Evolutionary conservation across 192 early-diverging fungal genomes (phyloP).

Genomic region (Endogone sp.): DNA sequence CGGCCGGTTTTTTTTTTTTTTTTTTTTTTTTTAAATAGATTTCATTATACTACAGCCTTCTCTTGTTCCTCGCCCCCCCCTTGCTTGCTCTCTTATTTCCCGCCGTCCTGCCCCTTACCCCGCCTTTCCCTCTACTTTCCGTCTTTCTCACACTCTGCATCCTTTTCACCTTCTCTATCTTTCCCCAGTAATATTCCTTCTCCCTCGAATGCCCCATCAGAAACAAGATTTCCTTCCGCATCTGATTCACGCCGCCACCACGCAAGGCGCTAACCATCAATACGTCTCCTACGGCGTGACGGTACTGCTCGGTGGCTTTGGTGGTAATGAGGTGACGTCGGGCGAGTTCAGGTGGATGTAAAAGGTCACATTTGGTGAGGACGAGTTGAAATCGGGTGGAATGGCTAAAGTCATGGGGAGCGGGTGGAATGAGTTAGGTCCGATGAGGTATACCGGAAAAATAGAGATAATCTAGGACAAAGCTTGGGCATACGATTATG

Average conservation of each 20-base stretch:
- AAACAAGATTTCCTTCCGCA: slow-evolving; percentile 68
- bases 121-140: not conserved
- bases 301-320: slow-evolving; percentile 12
- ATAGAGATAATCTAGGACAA: not conserved
- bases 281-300: slow-evolving; percentile 35
- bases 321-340: slow-evolving; percentile 24
- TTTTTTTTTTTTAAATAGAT: no score
- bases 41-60: no score
- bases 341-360: slow-evolving; percentile 57
- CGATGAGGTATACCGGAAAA: not conserved
- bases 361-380: slow-evolving; percentile 73
- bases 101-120: no score
- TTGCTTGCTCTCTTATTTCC: not conserved
- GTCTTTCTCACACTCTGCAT: no score
- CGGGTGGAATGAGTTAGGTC: not conserved
- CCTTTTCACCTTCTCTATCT: not conserved
- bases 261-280: slow-evolving; percentile 62
- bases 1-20: no score
- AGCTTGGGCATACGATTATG: slow-evolving; percentile 1
- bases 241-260: slow-evolving; percentile 56
- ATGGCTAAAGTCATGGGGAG: slow-evolving; percentile 18
- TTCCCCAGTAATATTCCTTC: slow-evolving; percentile 5
- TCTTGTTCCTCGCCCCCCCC: no score
- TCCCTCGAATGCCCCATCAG: slow-evolving; percentile 27
- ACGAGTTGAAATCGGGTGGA: slow-evolving; percentile 46